Evolutionary conservation across 1,284 basidiomycete genomes (phyloP).

Genomic region (Ceratobasidium sp.): DNA sequence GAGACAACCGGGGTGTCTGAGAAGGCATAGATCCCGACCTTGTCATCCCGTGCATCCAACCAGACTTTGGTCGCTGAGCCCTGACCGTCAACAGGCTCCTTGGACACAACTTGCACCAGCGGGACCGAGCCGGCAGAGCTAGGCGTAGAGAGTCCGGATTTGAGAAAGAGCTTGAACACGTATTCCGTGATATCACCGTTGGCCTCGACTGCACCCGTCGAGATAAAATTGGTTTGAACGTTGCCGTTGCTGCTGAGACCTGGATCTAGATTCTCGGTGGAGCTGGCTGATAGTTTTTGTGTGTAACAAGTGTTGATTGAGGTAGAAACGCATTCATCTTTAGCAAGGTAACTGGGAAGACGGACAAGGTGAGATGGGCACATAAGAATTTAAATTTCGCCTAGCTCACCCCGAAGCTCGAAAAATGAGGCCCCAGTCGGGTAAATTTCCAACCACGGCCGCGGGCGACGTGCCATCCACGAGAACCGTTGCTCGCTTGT

Average conservation of each 20-base stretch:
- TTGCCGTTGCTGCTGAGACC: background rate
- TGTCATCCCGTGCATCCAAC: background rate
- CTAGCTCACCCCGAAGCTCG: background rate
- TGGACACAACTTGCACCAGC: slow-evolving; percentile 28
- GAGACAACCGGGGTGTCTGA: slow-evolving; percentile 18
- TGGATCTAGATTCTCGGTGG: slow-evolving; percentile 12
- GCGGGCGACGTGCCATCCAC: background rate
- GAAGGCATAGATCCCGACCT: slow-evolving; percentile 12
- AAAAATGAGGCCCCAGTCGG: slow-evolving; percentile 13
- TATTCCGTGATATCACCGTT: slow-evolving; percentile 7
- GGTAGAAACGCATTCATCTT: slow-evolving; percentile 8
- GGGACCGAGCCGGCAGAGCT: background rate
- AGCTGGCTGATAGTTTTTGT: slow-evolving; percentile 15
- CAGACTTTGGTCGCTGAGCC: slow-evolving; percentile 21
- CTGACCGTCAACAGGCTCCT: slow-evolving; percentile 16
- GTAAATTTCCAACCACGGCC: slow-evolving; percentile 9
- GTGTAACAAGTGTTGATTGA: slow-evolving; percentile 26
- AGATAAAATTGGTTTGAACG: slow-evolving; percentile 27
- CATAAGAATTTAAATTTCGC: too few relatives aligned
- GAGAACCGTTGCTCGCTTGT: slow-evolving; percentile 10
- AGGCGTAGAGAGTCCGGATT: background rate
- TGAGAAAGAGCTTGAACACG: slow-evolving; percentile 26
- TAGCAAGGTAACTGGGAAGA: slow-evolving; percentile 12
- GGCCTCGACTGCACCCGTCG: background rate
- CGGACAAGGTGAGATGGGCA: too few relatives aligned